Evolutionary conservation across 2,329 filamentous ascomycete genomes (phyloP).

Genomic region (Paracoccidioides brasiliensis): DNA sequence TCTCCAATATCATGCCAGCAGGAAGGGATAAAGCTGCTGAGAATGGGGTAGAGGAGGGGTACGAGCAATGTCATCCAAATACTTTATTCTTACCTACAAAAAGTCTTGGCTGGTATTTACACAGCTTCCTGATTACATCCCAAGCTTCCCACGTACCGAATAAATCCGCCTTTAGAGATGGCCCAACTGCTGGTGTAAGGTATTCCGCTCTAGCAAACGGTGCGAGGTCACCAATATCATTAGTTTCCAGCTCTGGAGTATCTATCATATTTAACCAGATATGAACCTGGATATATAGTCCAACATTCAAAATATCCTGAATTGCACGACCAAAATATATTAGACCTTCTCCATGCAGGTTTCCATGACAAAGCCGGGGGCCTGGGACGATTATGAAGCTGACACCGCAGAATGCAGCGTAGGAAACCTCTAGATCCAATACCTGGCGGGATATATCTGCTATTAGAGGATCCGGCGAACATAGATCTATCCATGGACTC

Average conservation of each 20-base stretch:
- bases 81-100: conserved; percentile 58
- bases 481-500: conserved; percentile 89
- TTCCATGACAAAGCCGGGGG: conserved; percentile 51
- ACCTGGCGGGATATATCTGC: conserved; percentile 81
- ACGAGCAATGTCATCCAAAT: not conserved
- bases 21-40: not conserved
- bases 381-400: conserved; percentile 71
- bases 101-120: conserved; percentile 70
- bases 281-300: conserved; percentile 63
- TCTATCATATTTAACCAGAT: conserved; percentile 77
- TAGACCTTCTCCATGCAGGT: conserved; percentile 36
- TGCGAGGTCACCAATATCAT: conserved; percentile 32
- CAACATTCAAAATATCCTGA: conserved; percentile 62
- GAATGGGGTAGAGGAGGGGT: not conserved
- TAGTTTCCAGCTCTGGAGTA: conserved; percentile 44
- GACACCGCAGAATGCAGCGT: conserved; percentile 88
- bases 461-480: conserved; percentile 68
- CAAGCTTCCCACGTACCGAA: conserved; percentile 87
- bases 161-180: conserved; percentile 46
- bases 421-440: conserved; percentile 79
- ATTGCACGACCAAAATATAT: conserved; percentile 74
- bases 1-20: not conserved
- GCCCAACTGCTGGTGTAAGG: conserved; percentile 14
- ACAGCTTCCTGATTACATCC: conserved; percentile 74
- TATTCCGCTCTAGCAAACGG: conserved; percentile 32